Conservation (phyloP, 345 rosid genomes). For the Lumnitzera littorea region DNA sequence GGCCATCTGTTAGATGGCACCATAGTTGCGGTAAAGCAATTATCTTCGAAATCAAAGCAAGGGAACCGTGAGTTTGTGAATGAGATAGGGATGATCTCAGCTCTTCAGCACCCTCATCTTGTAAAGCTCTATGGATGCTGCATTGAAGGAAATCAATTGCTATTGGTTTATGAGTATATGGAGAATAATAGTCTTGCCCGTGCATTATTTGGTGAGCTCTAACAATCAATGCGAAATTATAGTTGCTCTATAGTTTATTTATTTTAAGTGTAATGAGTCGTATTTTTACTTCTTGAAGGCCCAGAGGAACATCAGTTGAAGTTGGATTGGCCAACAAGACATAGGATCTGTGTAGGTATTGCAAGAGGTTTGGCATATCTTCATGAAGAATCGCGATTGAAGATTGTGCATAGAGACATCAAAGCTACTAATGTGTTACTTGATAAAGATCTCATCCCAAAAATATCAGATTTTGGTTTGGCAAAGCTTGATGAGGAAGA, state of each 20-base stretch:
- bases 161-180: conserved; percentile 59
- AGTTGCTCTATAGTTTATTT: neutral
- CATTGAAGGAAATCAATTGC: conserved; percentile 45
- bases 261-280: neutral
- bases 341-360: conserved; percentile 49
- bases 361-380: conserved; percentile 58
- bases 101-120: conserved; percentile 52
- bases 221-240: neutral
- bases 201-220: conserved; percentile 45
- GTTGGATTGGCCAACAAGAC: conserved; percentile 54
- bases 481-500: conserved; percentile 60
- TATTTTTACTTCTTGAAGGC: conserved; percentile 15
- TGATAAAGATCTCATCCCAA: conserved; percentile 37
- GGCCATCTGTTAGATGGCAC: conserved; percentile 45
- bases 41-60: conserved; percentile 58
- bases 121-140: conserved; percentile 63
- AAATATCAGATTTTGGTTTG: conserved; percentile 61
- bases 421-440: conserved; percentile 61
- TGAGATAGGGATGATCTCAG: conserved; percentile 52
- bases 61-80: conserved; percentile 57
- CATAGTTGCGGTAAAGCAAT: conserved; percentile 51
- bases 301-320: conserved; percentile 29
- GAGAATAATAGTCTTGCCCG: conserved; percentile 56
- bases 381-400: conserved; percentile 55
- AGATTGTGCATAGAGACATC: conserved; percentile 63